Evolutionary conservation across 208 protist genomes (phyloP).

Genomic region (Wallacemonas rigidus): DNA sequence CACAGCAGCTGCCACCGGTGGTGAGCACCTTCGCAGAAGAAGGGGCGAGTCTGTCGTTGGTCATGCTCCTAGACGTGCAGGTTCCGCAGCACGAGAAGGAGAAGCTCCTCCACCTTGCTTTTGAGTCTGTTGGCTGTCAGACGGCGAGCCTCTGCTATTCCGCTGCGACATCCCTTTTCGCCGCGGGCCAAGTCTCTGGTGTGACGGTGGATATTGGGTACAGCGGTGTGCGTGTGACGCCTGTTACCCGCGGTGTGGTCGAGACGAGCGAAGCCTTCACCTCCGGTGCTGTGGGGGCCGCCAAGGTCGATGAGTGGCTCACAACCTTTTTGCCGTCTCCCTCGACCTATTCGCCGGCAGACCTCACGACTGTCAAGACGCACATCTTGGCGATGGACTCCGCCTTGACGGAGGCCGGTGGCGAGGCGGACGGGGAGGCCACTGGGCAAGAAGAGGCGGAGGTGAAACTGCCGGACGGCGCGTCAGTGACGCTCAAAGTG

Average conservation of each 20-base stretch:
- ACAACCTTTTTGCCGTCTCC: conserved; percentile 3
- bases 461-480: conserved; percentile 59
- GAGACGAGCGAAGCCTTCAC: conserved; percentile 26
- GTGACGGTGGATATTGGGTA: conserved; percentile 75
- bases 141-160: conserved; percentile 52
- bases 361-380: conserved; percentile 12
- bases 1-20: background rate
- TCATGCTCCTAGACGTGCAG: conserved; percentile 60
- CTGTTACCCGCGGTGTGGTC: conserved; percentile 53
- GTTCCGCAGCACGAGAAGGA: conserved; percentile 52
- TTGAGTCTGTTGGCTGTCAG: conserved; percentile 67
- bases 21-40: conserved; percentile 9
- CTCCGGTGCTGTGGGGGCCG: conserved; percentile 7
- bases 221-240: conserved; percentile 53
- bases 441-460: conserved; percentile 12
- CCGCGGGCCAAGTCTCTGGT: conserved; percentile 65
- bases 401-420: background rate
- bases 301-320: conserved; percentile 9
- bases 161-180: conserved; percentile 60
- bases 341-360: conserved; percentile 9
- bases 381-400: conserved; percentile 25
- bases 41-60: conserved; percentile 58
- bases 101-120: conserved; percentile 53
- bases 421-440: background rate
- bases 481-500: conserved; percentile 5